Evolutionary conservation across 257 asterid species (phyloP).

Genomic region (Nemophila menziesii): DNA sequence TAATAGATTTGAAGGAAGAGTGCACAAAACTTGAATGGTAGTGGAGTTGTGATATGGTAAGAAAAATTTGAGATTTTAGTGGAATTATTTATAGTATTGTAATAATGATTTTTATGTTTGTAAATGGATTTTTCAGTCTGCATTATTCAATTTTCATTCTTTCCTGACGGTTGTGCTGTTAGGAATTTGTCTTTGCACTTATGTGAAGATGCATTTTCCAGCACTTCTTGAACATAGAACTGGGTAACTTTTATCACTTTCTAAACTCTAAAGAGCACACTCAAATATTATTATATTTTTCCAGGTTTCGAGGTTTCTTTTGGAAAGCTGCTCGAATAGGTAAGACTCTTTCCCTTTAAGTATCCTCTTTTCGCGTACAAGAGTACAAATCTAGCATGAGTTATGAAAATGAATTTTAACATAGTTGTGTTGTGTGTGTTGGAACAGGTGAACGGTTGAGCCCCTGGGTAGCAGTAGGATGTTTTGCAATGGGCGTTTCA

Average conservation of each 20-base stretch:
- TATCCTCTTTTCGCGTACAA: no score
- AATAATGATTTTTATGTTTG: not conserved
- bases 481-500: slow-evolving; percentile 70
- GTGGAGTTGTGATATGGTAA: slow-evolving; percentile 4
- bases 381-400: no score
- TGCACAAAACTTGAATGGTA: not conserved
- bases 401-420: no score
- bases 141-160: slow-evolving; percentile 86
- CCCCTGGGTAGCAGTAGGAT: slow-evolving; percentile 85
- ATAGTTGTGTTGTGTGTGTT: slow-evolving; percentile 2
- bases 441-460: slow-evolving; percentile 77
- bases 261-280: no score
- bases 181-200: slow-evolving; percentile 89
- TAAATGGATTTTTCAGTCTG: slow-evolving; percentile 40
- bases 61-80: not conserved
- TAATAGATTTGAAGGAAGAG: not conserved
- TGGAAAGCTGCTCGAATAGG: slow-evolving; percentile 58
- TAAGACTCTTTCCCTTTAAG: no score
- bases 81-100: not conserved
- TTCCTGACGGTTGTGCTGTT: slow-evolving; percentile 79
- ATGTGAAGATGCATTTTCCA: slow-evolving; percentile 76
- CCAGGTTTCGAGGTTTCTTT: slow-evolving; percentile 48
- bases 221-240: slow-evolving; percentile 88
- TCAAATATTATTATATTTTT: slow-evolving; percentile 2
- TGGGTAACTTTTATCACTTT: slow-evolving; percentile 42